Base-by-base conservation (phyloP, 2,329 filamentous ascomycete species). In the Anisogramma anomala region DNA sequence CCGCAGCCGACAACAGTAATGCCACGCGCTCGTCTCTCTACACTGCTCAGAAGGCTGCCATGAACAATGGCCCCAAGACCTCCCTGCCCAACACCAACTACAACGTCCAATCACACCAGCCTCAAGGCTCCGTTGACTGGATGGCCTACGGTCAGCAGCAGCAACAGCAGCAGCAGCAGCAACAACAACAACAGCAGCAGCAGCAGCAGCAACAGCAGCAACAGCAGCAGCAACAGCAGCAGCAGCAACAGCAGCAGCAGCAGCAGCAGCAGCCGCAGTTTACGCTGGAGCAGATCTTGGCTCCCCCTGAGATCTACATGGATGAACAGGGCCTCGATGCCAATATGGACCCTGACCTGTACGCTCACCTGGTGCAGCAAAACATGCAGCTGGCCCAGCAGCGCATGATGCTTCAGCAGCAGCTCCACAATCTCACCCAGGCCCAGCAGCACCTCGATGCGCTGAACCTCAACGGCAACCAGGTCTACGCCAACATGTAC, bases 341-440 rank as follows among this genome's bases (percentile, higher is more conserved):
- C 47, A 72, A 79, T 52, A 84, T 94, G 66, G 91, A 96, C 54
- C 86, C 88, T 39, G 81, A 77, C 47, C 62, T 93, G 39, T 91
- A 94, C 51, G 84, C 87, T 39, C 86, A 94, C 62, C 71, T 96
- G 49, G 76, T 95, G 55, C 83, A 86, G 43, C 93, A 87, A 54
- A 94, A 95, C 60, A 67, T 91, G 58, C 94, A 93, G 57, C 73
- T 98, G 37, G 86, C 87, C 30, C 86, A 94, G 57, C 88, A 94
- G 64, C 89, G 96, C 64, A 87, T 94, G 65, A 82, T 84, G 49
- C 77, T 96, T 39, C 88, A 96, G 64, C 88, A 95, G 65, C 87
- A 96, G 65, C 73, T 96, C 50, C 76, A 86, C 52, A 84, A 69
- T 50, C 78, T 95, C 18, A 91, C 89, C 55, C 79, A 80, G 39